Conservation (phyloP, 1,284 basidiomycete species). For the Trametes pubescens region DNA sequence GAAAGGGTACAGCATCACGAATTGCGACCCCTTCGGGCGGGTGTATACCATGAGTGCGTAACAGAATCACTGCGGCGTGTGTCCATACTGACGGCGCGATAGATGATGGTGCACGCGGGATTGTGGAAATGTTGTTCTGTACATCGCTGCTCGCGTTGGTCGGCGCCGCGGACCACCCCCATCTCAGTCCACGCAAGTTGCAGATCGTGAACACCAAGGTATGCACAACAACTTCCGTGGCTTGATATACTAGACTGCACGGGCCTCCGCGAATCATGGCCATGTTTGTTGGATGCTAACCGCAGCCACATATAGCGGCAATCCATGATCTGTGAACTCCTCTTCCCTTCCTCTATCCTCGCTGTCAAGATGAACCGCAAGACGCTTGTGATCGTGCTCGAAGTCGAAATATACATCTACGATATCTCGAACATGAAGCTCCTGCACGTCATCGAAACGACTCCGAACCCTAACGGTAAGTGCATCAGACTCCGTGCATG, state of each 20-base stretch:
- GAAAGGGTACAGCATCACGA: slow-evolving; percentile 96
- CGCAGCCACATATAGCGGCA: slow-evolving; percentile 69
- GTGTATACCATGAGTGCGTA: slow-evolving; percentile 93
- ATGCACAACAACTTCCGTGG: slow-evolving; percentile 26
- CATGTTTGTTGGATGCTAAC: slow-evolving; percentile 6
- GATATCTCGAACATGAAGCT: slow-evolving; percentile 99
- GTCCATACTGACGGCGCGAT: slow-evolving; percentile 1
- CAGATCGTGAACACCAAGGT: slow-evolving; percentile 99
- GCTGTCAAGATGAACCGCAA: slow-evolving; percentile 97
- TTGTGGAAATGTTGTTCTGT: slow-evolving; percentile 99
- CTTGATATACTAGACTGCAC: not conserved
- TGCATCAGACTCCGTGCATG: slow-evolving; percentile 12
- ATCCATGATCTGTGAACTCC: slow-evolving; percentile 98
- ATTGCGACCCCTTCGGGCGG: slow-evolving; percentile 97
- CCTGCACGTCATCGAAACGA: slow-evolving; percentile 97
- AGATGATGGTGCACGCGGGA: slow-evolving; percentile 94
- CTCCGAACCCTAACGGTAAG: slow-evolving; percentile 92
- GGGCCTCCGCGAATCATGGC: not conserved
- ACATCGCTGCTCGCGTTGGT: slow-evolving; percentile 97
- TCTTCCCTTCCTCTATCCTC: slow-evolving; percentile 96
- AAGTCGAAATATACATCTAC: slow-evolving; percentile 98
- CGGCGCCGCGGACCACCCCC: slow-evolving; percentile 90
- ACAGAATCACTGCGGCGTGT: not conserved
- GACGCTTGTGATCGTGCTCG: slow-evolving; percentile 94
- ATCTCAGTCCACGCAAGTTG: slow-evolving; percentile 88